These are phyloP conservation scores for Lunularia cruciata DNA, from an alignment of 225 moss, liverwort and hornwort genomes.

Conservation along the genomic window DNA sequence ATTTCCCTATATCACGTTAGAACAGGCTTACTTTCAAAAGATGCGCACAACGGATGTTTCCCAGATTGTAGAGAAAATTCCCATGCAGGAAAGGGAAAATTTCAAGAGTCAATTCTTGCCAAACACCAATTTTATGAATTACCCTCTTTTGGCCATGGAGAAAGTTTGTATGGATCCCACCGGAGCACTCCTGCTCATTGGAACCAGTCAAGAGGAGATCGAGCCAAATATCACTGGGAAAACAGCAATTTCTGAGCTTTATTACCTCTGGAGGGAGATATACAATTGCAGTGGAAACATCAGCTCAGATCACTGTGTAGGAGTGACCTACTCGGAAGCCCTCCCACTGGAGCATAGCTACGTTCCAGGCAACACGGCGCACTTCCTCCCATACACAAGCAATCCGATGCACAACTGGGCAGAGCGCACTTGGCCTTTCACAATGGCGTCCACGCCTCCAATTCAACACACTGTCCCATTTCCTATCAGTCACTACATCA, in stretches of 20 bases:
- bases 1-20: conserved; percentile 23
- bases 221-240: conserved; percentile 29
- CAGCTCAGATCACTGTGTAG: conserved; percentile 39
- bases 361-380: conserved; percentile 44
- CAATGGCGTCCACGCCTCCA: conserved; percentile 33
- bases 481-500: conserved; percentile 45
- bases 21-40: conserved; percentile 46
- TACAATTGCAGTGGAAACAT: conserved; percentile 39
- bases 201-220: conserved; percentile 31
- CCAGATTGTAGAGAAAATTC: conserved; percentile 9
- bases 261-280: conserved; percentile 42
- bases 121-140: conserved; percentile 43
- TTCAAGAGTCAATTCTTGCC: conserved; percentile 46
- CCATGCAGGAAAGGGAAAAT: not conserved
- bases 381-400: conserved; percentile 42
- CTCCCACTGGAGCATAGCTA: conserved; percentile 31
- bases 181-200: conserved; percentile 36
- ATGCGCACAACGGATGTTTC: conserved; percentile 30
- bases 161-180: conserved; percentile 44
- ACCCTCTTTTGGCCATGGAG: conserved; percentile 43
- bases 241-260: conserved; percentile 38
- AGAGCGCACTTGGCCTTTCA: conserved; percentile 50
- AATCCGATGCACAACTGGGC: conserved; percentile 61
- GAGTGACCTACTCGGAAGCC: conserved; percentile 27
- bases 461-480: conserved; percentile 35